A percentile compares a stretch with the other conserved stretches of the same genome.
Conservation (phyloP, 1,284 basidiomycete genomes). For the Veloboletus limbatus region DNA sequence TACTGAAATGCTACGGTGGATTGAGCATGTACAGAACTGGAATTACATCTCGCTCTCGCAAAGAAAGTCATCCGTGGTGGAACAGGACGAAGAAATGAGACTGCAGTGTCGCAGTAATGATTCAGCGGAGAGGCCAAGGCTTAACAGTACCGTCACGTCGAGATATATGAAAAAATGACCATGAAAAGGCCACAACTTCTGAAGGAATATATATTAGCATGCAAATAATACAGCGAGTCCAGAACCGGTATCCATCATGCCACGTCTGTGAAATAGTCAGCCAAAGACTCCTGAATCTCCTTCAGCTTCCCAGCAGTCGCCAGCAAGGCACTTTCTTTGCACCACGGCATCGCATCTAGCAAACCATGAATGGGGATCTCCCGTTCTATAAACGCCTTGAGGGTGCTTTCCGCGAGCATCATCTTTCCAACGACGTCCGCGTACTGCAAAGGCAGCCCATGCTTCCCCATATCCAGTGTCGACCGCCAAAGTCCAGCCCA, state of each 20-base stretch:
- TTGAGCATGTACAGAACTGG: too few species aligned
- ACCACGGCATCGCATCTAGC: slow-evolving; percentile 41
- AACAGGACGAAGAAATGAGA: too few species aligned
- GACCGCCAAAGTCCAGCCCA: slow-evolving; percentile 42
- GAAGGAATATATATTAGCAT: background rate
- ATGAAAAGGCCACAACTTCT: background rate
- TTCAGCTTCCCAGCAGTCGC: slow-evolving; percentile 37
- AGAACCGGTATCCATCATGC: slow-evolving; percentile 12
- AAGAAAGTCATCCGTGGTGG: too few species aligned
- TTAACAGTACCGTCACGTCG: too few species aligned
- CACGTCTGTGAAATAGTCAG: slow-evolving; percentile 38
- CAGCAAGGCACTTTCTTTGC: slow-evolving; percentile 33
- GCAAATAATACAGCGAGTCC: slow-evolving; percentile 7
- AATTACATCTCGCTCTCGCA: too few species aligned
- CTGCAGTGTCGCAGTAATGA: too few species aligned
- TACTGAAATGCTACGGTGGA: too few species aligned
- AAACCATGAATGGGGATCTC: slow-evolving; percentile 39
- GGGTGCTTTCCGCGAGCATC: slow-evolving; percentile 40
- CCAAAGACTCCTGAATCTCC: slow-evolving; percentile 39
- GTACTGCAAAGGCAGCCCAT: slow-evolving; percentile 36
- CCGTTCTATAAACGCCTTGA: slow-evolving; percentile 42
- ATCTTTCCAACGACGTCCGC: slow-evolving; percentile 41
- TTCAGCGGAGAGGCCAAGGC: too few species aligned
- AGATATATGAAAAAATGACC: background rate
- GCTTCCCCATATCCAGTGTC: slow-evolving; percentile 37